Base-by-base conservation (phyloP, 148 eudicot genomes). In the Limonium bicolor region DNA sequence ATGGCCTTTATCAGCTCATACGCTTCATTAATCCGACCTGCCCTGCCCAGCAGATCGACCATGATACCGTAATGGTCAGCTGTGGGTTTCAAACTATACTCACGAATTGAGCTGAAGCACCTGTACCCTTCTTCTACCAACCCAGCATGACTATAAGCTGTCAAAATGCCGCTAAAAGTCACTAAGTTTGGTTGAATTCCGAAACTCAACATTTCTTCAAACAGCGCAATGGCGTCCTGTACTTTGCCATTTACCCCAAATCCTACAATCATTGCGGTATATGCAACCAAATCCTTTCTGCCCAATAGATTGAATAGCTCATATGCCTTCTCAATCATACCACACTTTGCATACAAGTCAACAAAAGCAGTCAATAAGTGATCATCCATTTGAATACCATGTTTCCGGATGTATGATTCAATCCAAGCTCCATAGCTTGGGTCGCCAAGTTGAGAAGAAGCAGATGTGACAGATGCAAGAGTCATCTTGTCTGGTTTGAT, bases 71-170 rank as follows among this genome's bases (percentile, higher is more conserved):
- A 65, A 19, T 65, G 64, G 44, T 65, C 64, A 13, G 59, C 34
- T 2, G 59, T 59, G 15, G 64, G 64, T 23, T 65, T 23, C 7
- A 65, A 58, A 39, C 41, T 29, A 49, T 53, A 59, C 18, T 46
- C 39, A 22, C 15, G 39, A 57, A 54, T 53, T 54, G 59, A 53
- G 43, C 49, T 27, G 46, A 65, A 65, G 27, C 24, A 63, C 18
- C 25, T 44, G 51, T 41, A 59, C 11, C 72, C 72, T 33, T 63
- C 73, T 5, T 36, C 32, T 21, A 71, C 51, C 26, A 71, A 58
- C 28, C 77, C 77, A 11, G 69, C 51, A 53, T 71, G 77, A 55
- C 77, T 67, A 15, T 72, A 71, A 31, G 73, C 72, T 31, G 62
- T 67, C 21, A 71, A 59, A 56, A 71, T 62, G 60, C 63, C 72